A percentile compares a stretch with the other conserved stretches of the same genome.
phyloP scores from a whole-genome alignment of 192 early-diverging fungal species.

The Phlyctochytrium planicorne region DNA sequence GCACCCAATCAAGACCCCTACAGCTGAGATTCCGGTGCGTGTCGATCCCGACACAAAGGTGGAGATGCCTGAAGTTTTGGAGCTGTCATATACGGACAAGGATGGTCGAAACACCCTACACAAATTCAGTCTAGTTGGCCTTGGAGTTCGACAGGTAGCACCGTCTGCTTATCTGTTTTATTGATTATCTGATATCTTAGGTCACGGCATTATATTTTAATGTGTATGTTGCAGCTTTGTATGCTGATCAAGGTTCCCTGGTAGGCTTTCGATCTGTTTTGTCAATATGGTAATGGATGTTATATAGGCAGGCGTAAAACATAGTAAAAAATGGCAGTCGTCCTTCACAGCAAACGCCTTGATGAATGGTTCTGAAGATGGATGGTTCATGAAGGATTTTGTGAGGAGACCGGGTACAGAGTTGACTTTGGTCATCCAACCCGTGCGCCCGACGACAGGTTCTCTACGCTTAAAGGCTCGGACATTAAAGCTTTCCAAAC shows the following conservation, averaged over 20 bases:
- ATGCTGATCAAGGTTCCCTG: constrained; percentile 15
- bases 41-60: neutral
- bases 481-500: too few relatives aligned
- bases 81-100: neutral
- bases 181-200: too few relatives aligned
- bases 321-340: constrained; percentile 9
- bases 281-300: too few relatives aligned
- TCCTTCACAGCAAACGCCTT: constrained; percentile 4
- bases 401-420: constrained; percentile 12
- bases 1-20: too few relatives aligned
- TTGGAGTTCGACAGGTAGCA: constrained; percentile 41
- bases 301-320: neutral
- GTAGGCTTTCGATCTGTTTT: too few relatives aligned
- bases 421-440: constrained; percentile 19
- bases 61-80: neutral
- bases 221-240: constrained; percentile 38
- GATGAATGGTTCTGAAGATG: constrained; percentile 9
- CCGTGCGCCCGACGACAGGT: constrained; percentile 22
- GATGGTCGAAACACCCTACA: neutral
- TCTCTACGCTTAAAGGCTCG: too few relatives aligned
- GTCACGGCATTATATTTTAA: constrained; percentile 38
- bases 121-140: constrained; percentile 28
- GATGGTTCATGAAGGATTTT: constrained; percentile 20
- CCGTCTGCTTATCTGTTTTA: too few relatives aligned
- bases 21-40: too few relatives aligned